Conservation (phyloP, 108 stramenopile genomes). For the Cyclotella atomus region DNA sequence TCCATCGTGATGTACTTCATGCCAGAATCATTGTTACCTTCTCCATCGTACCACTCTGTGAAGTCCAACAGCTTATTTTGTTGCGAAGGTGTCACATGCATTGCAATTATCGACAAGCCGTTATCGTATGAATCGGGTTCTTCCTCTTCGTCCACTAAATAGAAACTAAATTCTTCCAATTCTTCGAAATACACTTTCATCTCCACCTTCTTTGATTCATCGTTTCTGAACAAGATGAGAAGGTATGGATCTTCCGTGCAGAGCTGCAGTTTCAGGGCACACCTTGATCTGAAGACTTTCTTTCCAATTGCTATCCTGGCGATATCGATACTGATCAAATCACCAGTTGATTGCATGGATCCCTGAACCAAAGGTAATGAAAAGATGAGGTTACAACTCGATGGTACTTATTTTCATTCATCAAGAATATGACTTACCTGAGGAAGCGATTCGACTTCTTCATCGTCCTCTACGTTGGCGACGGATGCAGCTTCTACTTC, state of each 20-base stretch:
- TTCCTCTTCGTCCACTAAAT: conserved; percentile 24
- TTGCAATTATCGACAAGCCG: conserved; percentile 47
- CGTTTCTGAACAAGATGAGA: conserved; percentile 22
- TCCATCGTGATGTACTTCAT: conserved; percentile 58
- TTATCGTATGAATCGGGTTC: conserved; percentile 26
- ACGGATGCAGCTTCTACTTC: neutral
- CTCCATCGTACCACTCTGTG: conserved; percentile 33
- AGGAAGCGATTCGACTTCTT: too few species aligned
- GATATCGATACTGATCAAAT: conserved; percentile 40
- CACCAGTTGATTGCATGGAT: conserved; percentile 23
- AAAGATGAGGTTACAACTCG: neutral
- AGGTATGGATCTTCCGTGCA: conserved; percentile 38
- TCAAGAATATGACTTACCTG: too few species aligned
- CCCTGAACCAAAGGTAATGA: too few species aligned
- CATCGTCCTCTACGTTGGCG: neutral
- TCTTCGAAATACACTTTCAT: conserved; percentile 38
- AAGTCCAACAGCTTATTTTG: conserved; percentile 41
- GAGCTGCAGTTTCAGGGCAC: conserved; percentile 41
- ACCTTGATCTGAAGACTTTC: conserved; percentile 45
- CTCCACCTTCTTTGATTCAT: neutral
- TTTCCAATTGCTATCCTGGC: conserved; percentile 62
- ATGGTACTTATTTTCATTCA: too few species aligned
- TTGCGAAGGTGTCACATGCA: conserved; percentile 47
- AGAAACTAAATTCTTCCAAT: conserved; percentile 54
- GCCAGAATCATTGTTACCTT: neutral